A percentile compares a stretch with the other conserved stretches of the same genome.
These are phyloP conservation scores for Ophiostoma quercus DNA, from an alignment of 2,329 filamentous ascomycete genomes.

Conservation along the genomic window DNA sequence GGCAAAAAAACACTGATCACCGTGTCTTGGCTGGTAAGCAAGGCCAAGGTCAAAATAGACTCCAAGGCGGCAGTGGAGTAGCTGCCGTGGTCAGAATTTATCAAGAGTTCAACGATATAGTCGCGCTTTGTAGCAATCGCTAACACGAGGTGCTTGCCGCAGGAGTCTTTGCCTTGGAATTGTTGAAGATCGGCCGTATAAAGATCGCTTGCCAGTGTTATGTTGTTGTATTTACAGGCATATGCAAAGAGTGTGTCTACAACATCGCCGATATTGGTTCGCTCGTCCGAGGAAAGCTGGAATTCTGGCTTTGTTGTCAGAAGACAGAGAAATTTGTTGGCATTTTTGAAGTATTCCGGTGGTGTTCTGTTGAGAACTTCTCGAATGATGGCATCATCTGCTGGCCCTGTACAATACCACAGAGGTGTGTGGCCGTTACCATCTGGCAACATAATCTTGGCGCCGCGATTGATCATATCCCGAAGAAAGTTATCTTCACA, in stretches of 20 bases:
- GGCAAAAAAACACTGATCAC: background rate
- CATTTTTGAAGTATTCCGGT: background rate
- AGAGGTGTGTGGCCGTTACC: background rate
- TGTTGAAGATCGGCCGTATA: background rate
- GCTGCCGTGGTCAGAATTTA: background rate
- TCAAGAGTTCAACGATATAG: background rate
- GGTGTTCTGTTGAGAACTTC: background rate
- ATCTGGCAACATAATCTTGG: background rate
- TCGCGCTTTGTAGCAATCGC: background rate
- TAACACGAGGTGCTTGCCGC: background rate
- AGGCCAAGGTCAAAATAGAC: background rate
- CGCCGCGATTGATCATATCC: background rate
- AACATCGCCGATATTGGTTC: background rate
- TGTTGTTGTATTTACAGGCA: background rate
- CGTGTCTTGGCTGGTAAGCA: background rate
- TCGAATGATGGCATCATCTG: background rate
- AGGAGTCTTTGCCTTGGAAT: background rate
- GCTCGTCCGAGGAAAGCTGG: background rate
- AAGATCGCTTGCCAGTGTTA: background rate
- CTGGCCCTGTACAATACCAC: background rate
- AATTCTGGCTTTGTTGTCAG: background rate
- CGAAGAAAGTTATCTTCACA: too few species aligned
- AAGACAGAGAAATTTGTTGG: background rate
- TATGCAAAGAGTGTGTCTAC: background rate
- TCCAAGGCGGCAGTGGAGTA: background rate